Evolutionary conservation across 228 moss, liverwort and hornwort species (phyloP).

Genomic region (Sphagnum magellanicum): DNA sequence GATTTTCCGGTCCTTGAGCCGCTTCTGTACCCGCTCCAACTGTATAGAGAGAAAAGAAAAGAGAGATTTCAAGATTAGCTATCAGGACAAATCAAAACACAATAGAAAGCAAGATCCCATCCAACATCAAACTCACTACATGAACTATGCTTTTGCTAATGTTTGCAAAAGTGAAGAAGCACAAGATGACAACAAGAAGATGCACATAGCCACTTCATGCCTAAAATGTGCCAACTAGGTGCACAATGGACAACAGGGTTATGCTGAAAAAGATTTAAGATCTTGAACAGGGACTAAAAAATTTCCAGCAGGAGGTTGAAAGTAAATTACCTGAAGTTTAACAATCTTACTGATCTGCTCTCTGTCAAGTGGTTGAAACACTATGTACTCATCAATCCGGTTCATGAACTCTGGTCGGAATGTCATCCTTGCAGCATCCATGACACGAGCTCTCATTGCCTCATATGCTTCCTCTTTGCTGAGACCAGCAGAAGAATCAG

Average conservation of each 20-base stretch:
- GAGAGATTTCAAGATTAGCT: background rate
- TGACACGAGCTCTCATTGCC: slow-evolving; percentile 31
- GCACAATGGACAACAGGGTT: too few relatives aligned
- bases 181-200: background rate
- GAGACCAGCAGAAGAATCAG: slow-evolving; percentile 6
- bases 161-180: background rate
- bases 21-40: slow-evolving; percentile 45
- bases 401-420: slow-evolving; percentile 71
- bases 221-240: too few relatives aligned
- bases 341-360: slow-evolving; percentile 59
- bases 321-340: slow-evolving; percentile 38
- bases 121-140: background rate
- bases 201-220: too few relatives aligned
- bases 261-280: too few relatives aligned
- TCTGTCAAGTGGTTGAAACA: slow-evolving; percentile 48
- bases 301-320: background rate
- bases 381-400: slow-evolving; percentile 63
- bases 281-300: background rate
- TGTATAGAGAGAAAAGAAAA: slow-evolving; percentile 9
- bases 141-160: background rate
- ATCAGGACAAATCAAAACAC: background rate
- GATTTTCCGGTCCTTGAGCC: slow-evolving; percentile 42
- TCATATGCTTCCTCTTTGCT: slow-evolving; percentile 35
- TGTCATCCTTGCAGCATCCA: slow-evolving; percentile 49
- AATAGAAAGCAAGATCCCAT: background rate